Evolutionary conservation across 1,284 basidiomycete species (phyloP).

Genomic region (Acaromyces ingoldii): DNA sequence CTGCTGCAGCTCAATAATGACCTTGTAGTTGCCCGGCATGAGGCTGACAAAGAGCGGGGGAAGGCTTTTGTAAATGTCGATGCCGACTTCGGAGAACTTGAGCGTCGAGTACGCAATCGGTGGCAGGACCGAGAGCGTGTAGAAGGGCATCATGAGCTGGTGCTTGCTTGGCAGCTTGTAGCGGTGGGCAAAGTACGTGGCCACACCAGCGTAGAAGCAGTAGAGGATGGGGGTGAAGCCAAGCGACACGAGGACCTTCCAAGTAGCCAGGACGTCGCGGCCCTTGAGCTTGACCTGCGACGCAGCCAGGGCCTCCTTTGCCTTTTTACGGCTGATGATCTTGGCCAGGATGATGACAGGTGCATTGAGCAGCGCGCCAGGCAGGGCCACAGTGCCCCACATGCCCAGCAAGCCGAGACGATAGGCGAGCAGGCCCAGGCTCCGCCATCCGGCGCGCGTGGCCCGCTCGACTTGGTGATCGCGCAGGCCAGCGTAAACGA

Average conservation of each 20-base stretch:
- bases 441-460: constrained; percentile 69
- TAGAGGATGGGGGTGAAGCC: constrained; percentile 86
- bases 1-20: constrained; percentile 71
- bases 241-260: constrained; percentile 95
- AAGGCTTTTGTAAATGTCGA: constrained; percentile 97
- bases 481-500: constrained; percentile 88
- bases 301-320: constrained; percentile 93
- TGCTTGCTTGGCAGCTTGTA: constrained; percentile 53
- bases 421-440: constrained; percentile 76
- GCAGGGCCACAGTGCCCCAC: constrained; percentile 84
- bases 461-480: constrained; percentile 89
- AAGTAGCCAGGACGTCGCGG: constrained; percentile 90
- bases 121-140: constrained; percentile 72
- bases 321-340: constrained; percentile 79
- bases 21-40: constrained; percentile 82
- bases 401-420: constrained; percentile 72
- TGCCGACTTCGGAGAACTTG: constrained; percentile 96
- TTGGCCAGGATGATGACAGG: constrained; percentile 94
- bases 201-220: constrained; percentile 56
- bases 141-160: constrained; percentile 72
- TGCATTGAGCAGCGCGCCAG: constrained; percentile 88
- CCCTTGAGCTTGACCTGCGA: constrained; percentile 94
- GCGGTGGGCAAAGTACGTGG: constrained; percentile 70
- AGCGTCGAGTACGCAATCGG: constrained; percentile 89
- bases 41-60: constrained; percentile 85